phyloP scores from a whole-genome alignment of 345 rosid species.

The Brassica incana region DNA sequence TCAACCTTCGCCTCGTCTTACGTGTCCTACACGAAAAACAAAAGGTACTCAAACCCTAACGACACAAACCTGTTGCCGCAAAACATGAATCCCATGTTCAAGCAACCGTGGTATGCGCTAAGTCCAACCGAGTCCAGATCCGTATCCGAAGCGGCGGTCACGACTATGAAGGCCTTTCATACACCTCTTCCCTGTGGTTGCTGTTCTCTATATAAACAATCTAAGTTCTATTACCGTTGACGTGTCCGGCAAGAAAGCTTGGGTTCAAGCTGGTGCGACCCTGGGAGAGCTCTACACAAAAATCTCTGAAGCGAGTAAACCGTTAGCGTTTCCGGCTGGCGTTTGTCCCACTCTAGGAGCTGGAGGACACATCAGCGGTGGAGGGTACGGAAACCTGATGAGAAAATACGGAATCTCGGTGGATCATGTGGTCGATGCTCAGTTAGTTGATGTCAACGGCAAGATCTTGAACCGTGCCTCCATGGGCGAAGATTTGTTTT shows the following conservation, averaged over 20 bases:
- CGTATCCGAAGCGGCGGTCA: constrained; percentile 44
- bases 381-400: constrained; percentile 61
- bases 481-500: constrained; percentile 57
- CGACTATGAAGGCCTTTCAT: constrained; percentile 41
- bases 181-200: constrained; percentile 20
- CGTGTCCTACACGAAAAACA: constrained; percentile 30
- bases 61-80: constrained; percentile 31
- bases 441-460: constrained; percentile 49
- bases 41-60: constrained; percentile 26
- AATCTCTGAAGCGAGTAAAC: constrained; percentile 45
- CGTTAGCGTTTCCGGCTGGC: constrained; percentile 52
- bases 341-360: constrained; percentile 48
- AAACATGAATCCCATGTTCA: constrained; percentile 40
- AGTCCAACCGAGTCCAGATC: constrained; percentile 20
- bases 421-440: constrained; percentile 58
- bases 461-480: constrained; percentile 43
- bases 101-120: constrained; percentile 41
- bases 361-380: constrained; percentile 55
- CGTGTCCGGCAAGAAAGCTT: constrained; percentile 38
- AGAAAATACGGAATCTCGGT: constrained; percentile 54
- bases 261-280: constrained; percentile 61
- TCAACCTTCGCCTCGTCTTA: constrained; percentile 25
- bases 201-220: constrained; percentile 46
- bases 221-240: constrained; percentile 50
- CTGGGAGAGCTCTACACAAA: constrained; percentile 52